phyloP scores from a whole-genome alignment of 495 filamentous ascomycete species.

The Rhizodiscina lignyota region DNA sequence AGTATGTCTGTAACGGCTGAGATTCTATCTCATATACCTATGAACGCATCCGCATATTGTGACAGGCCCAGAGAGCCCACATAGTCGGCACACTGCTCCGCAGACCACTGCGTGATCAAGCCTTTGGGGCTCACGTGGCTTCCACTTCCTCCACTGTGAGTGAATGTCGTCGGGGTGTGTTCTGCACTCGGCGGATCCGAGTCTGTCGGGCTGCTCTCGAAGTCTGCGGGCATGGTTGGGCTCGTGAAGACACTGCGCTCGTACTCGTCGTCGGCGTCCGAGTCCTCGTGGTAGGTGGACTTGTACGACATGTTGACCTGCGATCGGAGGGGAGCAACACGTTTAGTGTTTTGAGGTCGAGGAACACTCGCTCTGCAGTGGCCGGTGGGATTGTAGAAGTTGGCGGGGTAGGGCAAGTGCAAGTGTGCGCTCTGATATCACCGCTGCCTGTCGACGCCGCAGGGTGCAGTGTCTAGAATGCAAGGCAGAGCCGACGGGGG shows the following conservation, averaged over 20 bases:
- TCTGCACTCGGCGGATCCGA: conserved; percentile 68
- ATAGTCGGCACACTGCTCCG: conserved; percentile 77
- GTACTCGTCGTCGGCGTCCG: conserved; percentile 89
- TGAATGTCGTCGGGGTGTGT: conserved; percentile 77
- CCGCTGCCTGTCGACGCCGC: neutral
- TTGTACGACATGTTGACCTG: conserved; percentile 29
- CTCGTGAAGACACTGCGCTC: conserved; percentile 67
- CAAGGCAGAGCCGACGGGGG: too few relatives aligned
- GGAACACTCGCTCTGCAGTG: neutral
- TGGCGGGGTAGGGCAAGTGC: neutral
- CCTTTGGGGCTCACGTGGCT: conserved; percentile 34
- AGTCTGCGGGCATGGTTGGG: conserved; percentile 57
- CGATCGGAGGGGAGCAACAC: neutral
- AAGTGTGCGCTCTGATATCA: neutral
- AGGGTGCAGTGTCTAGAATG: neutral
- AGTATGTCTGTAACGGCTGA: conserved; percentile 2
- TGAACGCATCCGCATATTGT: conserved; percentile 68
- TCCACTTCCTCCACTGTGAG: conserved; percentile 46
- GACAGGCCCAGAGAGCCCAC: conserved; percentile 60
- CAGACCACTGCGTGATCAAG: conserved; percentile 76
- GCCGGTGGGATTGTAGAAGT: neutral
- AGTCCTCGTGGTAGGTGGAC: conserved; percentile 55
- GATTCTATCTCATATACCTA: conserved; percentile 38
- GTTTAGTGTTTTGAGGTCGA: neutral
- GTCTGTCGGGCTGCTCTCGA: conserved; percentile 63